Conservation (phyloP, 352 stramenopile species). For the Phytophthora cryptogea region DNA sequence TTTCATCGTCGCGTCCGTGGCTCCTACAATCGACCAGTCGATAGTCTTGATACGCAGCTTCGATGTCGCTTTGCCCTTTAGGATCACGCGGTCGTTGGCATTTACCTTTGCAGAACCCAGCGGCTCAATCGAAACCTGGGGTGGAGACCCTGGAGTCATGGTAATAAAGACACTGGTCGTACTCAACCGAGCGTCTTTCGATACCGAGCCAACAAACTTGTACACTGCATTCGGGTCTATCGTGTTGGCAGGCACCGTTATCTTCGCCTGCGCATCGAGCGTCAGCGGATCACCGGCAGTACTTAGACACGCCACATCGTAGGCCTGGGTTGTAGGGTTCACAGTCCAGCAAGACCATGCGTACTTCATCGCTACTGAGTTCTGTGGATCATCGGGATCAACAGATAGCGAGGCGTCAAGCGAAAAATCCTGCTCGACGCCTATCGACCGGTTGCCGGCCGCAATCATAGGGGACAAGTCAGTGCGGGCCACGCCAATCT, state of each 20-base stretch:
- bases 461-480: constrained; percentile 43
- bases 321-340: constrained; percentile 27
- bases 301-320: constrained; percentile 39
- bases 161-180: constrained; percentile 46
- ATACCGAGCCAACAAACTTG: constrained; percentile 48
- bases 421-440: constrained; percentile 53
- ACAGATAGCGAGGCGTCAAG: constrained; percentile 55
- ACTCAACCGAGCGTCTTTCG: constrained; percentile 48
- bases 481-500: constrained; percentile 48
- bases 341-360: constrained; percentile 48
- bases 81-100: constrained; percentile 53
- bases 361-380: constrained; percentile 44
- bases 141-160: constrained; percentile 52
- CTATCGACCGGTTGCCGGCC: constrained; percentile 53
- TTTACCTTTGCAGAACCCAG: constrained; percentile 56
- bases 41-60: constrained; percentile 48
- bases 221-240: constrained; percentile 58
- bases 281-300: constrained; percentile 22
- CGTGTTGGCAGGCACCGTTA: constrained; percentile 44
- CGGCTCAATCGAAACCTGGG: constrained; percentile 56
- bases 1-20: constrained; percentile 24
- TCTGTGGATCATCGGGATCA: constrained; percentile 52
- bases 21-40: constrained; percentile 53
- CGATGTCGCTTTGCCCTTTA: constrained; percentile 52
- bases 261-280: constrained; percentile 34